These are phyloP conservation scores for Colletotrichum orchidophilum DNA, from an alignment of 2,329 filamentous ascomycete species.

Conservation along the genomic window DNA sequence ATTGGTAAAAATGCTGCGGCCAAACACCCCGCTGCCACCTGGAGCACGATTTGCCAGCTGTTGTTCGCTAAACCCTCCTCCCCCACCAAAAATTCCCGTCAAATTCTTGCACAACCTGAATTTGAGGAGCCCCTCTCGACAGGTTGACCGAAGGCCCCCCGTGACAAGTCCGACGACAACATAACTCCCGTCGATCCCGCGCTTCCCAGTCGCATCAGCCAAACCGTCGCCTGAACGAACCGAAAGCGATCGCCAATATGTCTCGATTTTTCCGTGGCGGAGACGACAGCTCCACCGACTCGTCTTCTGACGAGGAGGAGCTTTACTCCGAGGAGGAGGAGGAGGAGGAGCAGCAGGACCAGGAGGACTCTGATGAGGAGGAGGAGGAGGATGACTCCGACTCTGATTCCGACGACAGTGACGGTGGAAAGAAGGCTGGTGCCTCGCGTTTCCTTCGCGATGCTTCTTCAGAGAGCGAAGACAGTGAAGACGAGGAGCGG, in stretches of 20 bases:
- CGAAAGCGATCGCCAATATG: slow-evolving; percentile 63
- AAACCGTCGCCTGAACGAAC: slow-evolving; percentile 21
- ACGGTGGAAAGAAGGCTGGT: slow-evolving; percentile 74
- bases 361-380: slow-evolving; percentile 62
- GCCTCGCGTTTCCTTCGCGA: slow-evolving; percentile 83
- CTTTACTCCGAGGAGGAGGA: slow-evolving; percentile 85
- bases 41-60: slow-evolving; percentile 19
- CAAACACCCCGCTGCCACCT: slow-evolving; percentile 18
- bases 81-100: slow-evolving; percentile 30
- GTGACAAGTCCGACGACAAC: slow-evolving; percentile 33
- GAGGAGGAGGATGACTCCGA: slow-evolving; percentile 59
- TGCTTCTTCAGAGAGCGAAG: slow-evolving; percentile 76
- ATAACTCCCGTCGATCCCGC: slow-evolving; percentile 29
- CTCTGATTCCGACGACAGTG: slow-evolving; percentile 69
- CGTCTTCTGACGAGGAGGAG: slow-evolving; percentile 95
- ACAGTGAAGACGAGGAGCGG: slow-evolving; percentile 86
- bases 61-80: slow-evolving; percentile 32
- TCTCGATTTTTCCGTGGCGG: slow-evolving; percentile 97
- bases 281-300: slow-evolving; percentile 93
- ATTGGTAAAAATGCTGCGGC: neutral
- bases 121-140: slow-evolving; percentile 30
- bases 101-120: slow-evolving; percentile 26
- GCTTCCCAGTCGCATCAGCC: slow-evolving; percentile 28
- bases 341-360: slow-evolving; percentile 62
- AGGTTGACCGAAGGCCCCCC: slow-evolving; percentile 17